These are phyloP conservation scores for Ophiostoma novo-ulmi DNA, from an alignment of 2,329 filamentous ascomycete species.

Conservation along the genomic window DNA sequence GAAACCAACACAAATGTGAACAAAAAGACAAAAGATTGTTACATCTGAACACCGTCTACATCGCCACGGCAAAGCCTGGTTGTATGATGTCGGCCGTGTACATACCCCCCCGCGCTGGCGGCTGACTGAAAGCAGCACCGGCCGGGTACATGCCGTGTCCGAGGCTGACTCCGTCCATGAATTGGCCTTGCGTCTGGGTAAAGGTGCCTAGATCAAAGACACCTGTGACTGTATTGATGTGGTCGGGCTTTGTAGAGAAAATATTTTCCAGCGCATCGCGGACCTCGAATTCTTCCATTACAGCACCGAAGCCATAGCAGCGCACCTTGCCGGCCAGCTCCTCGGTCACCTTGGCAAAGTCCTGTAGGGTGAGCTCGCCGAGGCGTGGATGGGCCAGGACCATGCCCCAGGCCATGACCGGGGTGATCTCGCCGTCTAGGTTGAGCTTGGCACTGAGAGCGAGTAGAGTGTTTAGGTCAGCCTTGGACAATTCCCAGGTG, in stretches of 20 bases:
- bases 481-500: slow-evolving; percentile 69
- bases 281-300: slow-evolving; percentile 64
- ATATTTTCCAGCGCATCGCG: slow-evolving; percentile 71
- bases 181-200: not conserved
- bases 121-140: not conserved
- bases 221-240: not conserved
- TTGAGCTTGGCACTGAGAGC: slow-evolving; percentile 78
- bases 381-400: slow-evolving; percentile 68
- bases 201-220: not conserved
- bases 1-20: not conserved
- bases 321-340: slow-evolving; percentile 75
- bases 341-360: slow-evolving; percentile 66
- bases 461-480: slow-evolving; percentile 73
- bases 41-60: not conserved
- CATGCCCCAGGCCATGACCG: slow-evolving; percentile 90
- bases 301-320: slow-evolving; percentile 76
- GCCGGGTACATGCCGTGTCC: not conserved
- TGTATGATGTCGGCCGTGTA: slow-evolving; percentile 1
- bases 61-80: slow-evolving; percentile 12
- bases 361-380: slow-evolving; percentile 57
- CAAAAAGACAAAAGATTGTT: not conserved
- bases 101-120: not conserved
- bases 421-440: slow-evolving; percentile 85
- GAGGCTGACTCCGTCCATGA: not conserved
- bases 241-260: slow-evolving; percentile 55